Base-by-base conservation (phyloP, 1,139 yeast species). In the Candida freyschussii region DNA sequence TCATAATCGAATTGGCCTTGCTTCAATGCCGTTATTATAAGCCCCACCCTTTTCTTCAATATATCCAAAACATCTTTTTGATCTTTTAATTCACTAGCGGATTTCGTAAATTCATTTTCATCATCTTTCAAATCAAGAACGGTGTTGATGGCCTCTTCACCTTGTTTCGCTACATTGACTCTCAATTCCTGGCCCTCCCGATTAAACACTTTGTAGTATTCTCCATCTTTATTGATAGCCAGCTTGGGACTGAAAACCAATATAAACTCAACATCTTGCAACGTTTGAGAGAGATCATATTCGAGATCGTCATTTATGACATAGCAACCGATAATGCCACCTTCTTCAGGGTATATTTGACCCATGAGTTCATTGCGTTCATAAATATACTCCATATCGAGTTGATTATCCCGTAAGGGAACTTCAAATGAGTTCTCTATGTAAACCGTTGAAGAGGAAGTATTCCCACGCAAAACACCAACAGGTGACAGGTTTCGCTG, bases 61-160 rank as follows among this genome's bases (percentile, higher is more conserved):
- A 38, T 29, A 3, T 13, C 20, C 19, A 44, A 21, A 13, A 41
- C 39, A 9, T 43, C 42, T 17, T 26, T 35, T 7, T 41, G 26
- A 5, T 39, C 34, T 4, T 34, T 32, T 24, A 44, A 21, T 15
- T 41, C 27, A 21, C 30, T 34, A n/a, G 32, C 28, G 31, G 41
- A 24, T 29, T 40, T 30, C 25, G 44, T 11, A 11, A 24, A 10
- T 26, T 37, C 26, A 25, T 29, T 29, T 27, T 45, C 26, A 32
- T 37, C 25, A 10, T 47, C 51, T 14, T 44, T 43, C 27, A 47
- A 20, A 1, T 33, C 34, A 7, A 48, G 27, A 2, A 45, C 40
- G 1, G 48, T 34, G 27, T 47, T 44, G 12, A 49, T 40, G 1
- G 51, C 48, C 29, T 45, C 50, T 22, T 46, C 48, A 12, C 44